Conservation (phyloP, 371 early-diverging fungal genomes). For the Fennellomyces sp. region DNA sequence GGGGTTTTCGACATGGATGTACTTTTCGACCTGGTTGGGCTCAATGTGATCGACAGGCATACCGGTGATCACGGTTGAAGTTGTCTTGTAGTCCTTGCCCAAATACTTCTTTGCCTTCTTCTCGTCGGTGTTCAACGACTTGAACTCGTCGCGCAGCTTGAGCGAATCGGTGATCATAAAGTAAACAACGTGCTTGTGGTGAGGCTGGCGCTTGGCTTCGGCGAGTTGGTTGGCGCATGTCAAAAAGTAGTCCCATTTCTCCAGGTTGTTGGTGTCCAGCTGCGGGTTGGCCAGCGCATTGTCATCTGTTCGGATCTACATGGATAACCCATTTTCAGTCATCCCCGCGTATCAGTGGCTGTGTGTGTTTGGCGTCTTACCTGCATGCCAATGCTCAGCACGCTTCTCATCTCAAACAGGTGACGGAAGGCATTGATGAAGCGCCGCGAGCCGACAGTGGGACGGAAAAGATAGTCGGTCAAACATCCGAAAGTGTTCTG, state of each 20-base stretch:
- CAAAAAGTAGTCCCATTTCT: slow-evolving; percentile 33
- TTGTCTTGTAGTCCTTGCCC: background rate
- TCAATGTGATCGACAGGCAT: slow-evolving; percentile 37
- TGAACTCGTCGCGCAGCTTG: slow-evolving; percentile 28
- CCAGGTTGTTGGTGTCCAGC: slow-evolving; percentile 22
- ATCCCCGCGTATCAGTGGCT: background rate
- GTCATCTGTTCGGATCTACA: slow-evolving; percentile 33
- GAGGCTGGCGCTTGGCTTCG: slow-evolving; percentile 22
- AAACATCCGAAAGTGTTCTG: slow-evolving; percentile 38
- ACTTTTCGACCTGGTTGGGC: slow-evolving; percentile 31
- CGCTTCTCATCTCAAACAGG: slow-evolving; percentile 31
- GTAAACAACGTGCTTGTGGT: slow-evolving; percentile 30
- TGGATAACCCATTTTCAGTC: background rate
- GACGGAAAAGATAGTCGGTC: slow-evolving; percentile 35
- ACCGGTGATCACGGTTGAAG: slow-evolving; percentile 24
- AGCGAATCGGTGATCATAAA: slow-evolving; percentile 37
- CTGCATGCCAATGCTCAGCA: slow-evolving; percentile 42
- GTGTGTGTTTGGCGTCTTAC: slow-evolving; percentile 3
- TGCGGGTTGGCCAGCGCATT: slow-evolving; percentile 31
- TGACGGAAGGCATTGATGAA: slow-evolving; percentile 33
- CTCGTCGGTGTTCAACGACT: slow-evolving; percentile 24
- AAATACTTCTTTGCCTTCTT: slow-evolving; percentile 7
- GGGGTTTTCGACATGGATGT: slow-evolving; percentile 25
- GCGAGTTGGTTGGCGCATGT: slow-evolving; percentile 38
- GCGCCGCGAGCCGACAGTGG: slow-evolving; percentile 31